Percentiles rank a stretch among this genome's conserved stretches.
Evolutionary conservation across 768 basidiomycete species (phyloP).

Genomic region (Clitopilus hobsonii): DNA sequence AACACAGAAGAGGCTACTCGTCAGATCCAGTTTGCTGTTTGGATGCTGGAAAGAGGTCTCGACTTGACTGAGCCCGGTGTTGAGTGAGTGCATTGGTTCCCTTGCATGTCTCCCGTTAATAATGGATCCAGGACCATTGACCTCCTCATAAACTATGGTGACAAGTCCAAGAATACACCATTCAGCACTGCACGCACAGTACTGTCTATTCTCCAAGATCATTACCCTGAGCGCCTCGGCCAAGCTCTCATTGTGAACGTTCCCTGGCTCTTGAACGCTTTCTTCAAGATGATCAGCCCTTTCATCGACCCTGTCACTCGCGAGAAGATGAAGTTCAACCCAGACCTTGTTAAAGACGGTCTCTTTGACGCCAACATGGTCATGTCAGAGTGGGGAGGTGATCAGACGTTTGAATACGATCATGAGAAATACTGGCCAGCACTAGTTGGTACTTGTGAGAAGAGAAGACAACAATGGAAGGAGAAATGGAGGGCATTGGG

Average conservation of each 20-base stretch:
- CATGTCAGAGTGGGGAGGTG: slow-evolving; percentile 60
- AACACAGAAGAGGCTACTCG: slow-evolving; percentile 67
- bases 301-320: slow-evolving; percentile 83
- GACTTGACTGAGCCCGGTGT: slow-evolving; percentile 81
- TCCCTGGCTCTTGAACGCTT: slow-evolving; percentile 71
- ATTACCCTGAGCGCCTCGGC: slow-evolving; percentile 87
- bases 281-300: slow-evolving; percentile 74
- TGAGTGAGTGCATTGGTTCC: slow-evolving; percentile 46
- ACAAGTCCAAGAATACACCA: slow-evolving; percentile 57
- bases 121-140: slow-evolving; percentile 47
- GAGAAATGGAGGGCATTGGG: slow-evolving; percentile 68
- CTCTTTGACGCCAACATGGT: slow-evolving; percentile 70
- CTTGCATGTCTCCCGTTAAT: not conserved
- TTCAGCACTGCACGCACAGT: slow-evolving; percentile 39
- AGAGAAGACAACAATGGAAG: slow-evolving; percentile 43
- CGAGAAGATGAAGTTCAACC: slow-evolving; percentile 73
- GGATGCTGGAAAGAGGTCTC: slow-evolving; percentile 70
- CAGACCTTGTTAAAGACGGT: slow-evolving; percentile 56
- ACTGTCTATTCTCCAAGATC: slow-evolving; percentile 67
- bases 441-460: slow-evolving; percentile 50
- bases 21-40: slow-evolving; percentile 72
- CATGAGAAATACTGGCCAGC: slow-evolving; percentile 76
- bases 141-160: slow-evolving; percentile 75
- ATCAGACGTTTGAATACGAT: slow-evolving; percentile 60
- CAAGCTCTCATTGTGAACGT: slow-evolving; percentile 70